Evolutionary conservation across 345 rosid species (phyloP), one percentile per base, ranked within the genome.

Genomic region (Brassica rapa): DNA sequence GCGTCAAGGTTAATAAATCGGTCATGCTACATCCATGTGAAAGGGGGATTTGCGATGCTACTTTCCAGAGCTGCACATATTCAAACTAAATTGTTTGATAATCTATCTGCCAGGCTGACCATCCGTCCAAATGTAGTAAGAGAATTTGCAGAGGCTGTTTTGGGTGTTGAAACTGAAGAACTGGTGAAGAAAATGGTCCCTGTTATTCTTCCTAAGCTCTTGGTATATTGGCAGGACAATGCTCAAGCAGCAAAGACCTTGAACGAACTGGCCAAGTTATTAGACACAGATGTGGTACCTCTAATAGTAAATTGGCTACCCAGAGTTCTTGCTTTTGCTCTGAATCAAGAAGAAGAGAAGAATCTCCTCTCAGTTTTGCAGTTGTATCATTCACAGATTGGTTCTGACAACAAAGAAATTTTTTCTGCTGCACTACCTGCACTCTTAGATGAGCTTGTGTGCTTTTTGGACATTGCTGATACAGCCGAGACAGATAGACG

Each of bases 391-490:
- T 86, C 85, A 66, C 93, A 89, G 69, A 89, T 84, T 85, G 93
- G 95, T 82, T 91, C 96, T 30, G 87, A 94, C 81, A 89, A 89
- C 83, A 88, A 85, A 79, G 98, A 94, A 86, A 89, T 92, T 63
- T 94, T 92, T 82, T 81, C 96, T 49, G 98, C 98, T 74, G 98
- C 98, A 62, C 80, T 94, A 69, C 98, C 98, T 79, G 98, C 89
- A 37, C 95, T 94, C 82, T 83, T 94, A 53, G 98, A 91, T 81
- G 97, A 94, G 81, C 98, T 92, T 66, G 83, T 94, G 53, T 92
- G 98, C 89, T 94, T 94, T 84, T 76, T 84, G 39, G 96, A 91
- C 81, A 88, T 91, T 41, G 86, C 82, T 81, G 91, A 92, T 85
- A 81, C 82, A 77, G 78, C 83, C 73, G 97, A 92, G 86, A 89